These are phyloP conservation scores for Alternaria dauci DNA, from an alignment of 2,329 filamentous ascomycete genomes.

Conservation along the genomic window DNA sequence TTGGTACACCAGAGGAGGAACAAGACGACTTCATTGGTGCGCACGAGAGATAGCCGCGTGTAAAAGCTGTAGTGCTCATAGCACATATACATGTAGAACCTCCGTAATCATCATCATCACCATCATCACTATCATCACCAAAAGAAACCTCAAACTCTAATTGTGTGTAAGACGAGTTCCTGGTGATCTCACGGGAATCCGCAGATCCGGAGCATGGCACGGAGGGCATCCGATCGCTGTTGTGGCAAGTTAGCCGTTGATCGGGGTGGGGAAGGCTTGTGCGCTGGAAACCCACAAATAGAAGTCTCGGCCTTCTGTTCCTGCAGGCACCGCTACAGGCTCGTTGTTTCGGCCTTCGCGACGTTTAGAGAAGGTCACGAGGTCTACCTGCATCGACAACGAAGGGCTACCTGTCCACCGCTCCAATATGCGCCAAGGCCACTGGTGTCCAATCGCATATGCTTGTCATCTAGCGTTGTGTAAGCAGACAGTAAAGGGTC, in stretches of 20 bases:
- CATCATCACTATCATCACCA: background rate
- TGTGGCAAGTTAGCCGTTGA: constrained; percentile 13
- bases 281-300: constrained; percentile 2
- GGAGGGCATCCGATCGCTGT: constrained; percentile 4
- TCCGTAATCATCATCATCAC: background rate
- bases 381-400: constrained; percentile 7
- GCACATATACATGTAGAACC: background rate
- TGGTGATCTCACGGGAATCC: constrained; percentile 5
- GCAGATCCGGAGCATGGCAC: constrained; percentile 7
- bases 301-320: constrained; percentile 6
- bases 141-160: constrained; percentile 3
- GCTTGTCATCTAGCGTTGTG: constrained; percentile 4
- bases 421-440: constrained; percentile 16
- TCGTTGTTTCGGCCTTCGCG: constrained; percentile 8
- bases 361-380: constrained; percentile 5
- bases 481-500: constrained; percentile 15
- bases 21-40: constrained; percentile 29
- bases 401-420: constrained; percentile 17
- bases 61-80: constrained; percentile 9
- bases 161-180: background rate
- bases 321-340: constrained; percentile 8
- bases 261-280: constrained; percentile 3
- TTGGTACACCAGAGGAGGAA: constrained; percentile 40
- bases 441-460: constrained; percentile 18
- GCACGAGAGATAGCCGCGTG: constrained; percentile 15